Evolutionary conservation across 2,329 filamentous ascomycete genomes (phyloP), one percentile per base, ranked within the genome.

Genomic region (Gnomoniopsis smithogilvyi): DNA sequence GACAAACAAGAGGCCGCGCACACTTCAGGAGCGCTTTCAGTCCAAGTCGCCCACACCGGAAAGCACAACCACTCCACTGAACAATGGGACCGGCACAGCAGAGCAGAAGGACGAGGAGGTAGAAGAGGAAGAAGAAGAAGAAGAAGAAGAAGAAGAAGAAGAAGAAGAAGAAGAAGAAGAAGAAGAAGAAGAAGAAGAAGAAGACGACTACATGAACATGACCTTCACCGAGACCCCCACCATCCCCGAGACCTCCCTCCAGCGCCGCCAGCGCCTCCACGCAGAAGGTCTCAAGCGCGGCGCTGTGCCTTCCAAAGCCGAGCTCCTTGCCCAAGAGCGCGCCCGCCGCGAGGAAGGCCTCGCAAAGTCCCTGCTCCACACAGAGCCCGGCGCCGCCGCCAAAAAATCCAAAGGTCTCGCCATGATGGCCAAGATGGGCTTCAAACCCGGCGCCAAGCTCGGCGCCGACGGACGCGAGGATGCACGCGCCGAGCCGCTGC

Each of bases 151-250:
- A 63, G 92, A 97, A 19, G 14, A 2, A 8, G 14, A 48, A 33
- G 19, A 8, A 30, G 1, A 15, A 17, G 58, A 59, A 7, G 24
- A 33, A 8, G 12, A 34, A 51, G 24, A 26, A 21, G 51, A 15
- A 8, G 43, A 60, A 58, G 65, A 65, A 6, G 71, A 69, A 0
- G 79, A 80, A 2, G 90, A 91, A 7, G 91, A 92, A 21, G 91
- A 92, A 63, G 92, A 97, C 64, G 95, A 99, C 74, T 98, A 99
- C 80, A 96, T 99, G 90, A 92, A 88, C 67, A 98, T 99, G 94
- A 81, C 87, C 15, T 93, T 99, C 70, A 81, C 96, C 30, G 70
- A 82, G 75, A 68, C 79, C 72, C 70, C 76, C 76, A 71, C 67
- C 64, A 56, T 50, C 41, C 64, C 66, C 14, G 80, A 84, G 66